A percentile compares a stretch with the other conserved stretches of the same genome.
These are phyloP conservation scores for Omphalotus olearius DNA, from an alignment of 1,284 basidiomycete genomes.

Conservation along the genomic window DNA sequence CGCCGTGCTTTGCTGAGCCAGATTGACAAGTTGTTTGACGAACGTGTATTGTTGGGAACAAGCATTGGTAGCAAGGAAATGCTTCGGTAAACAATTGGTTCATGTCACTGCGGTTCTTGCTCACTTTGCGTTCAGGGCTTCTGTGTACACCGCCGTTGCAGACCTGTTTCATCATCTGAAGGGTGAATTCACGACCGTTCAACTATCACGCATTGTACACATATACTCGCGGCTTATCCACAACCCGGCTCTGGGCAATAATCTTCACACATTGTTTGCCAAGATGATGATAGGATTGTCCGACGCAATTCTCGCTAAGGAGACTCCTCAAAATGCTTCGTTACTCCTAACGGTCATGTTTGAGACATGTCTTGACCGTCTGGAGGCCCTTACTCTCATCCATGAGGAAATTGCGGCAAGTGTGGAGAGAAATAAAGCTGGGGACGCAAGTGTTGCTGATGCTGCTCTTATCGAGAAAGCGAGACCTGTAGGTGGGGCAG, in stretches of 20 bases:
- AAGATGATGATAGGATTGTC: constrained; percentile 92
- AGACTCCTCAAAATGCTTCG: constrained; percentile 62
- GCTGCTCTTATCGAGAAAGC: constrained; percentile 69
- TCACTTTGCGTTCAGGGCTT: constrained; percentile 47
- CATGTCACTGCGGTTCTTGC: not conserved
- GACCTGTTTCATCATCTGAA: constrained; percentile 94
- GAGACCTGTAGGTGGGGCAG: constrained; percentile 71
- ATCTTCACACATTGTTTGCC: constrained; percentile 87
- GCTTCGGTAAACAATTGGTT: constrained; percentile 46
- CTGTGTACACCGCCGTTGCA: constrained; percentile 86
- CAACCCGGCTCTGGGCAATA: constrained; percentile 79
- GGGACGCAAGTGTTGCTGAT: constrained; percentile 36
- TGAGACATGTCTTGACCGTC: constrained; percentile 83
- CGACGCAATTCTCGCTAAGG: constrained; percentile 80
- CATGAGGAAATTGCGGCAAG: constrained; percentile 53
- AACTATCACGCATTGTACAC: constrained; percentile 80
- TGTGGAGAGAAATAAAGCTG: constrained; percentile 46
- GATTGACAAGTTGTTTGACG: constrained; percentile 89
- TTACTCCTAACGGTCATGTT: constrained; percentile 74
- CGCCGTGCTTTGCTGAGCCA: constrained; percentile 80
- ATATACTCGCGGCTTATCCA: constrained; percentile 90
- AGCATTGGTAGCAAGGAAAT: constrained; percentile 82
- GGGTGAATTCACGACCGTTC: constrained; percentile 74
- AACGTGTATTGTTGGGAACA: constrained; percentile 87
- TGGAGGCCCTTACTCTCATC: constrained; percentile 76